These are phyloP conservation scores for Acrocalymma vagum DNA, from an alignment of 2,329 filamentous ascomycete species.

Conservation along the genomic window DNA sequence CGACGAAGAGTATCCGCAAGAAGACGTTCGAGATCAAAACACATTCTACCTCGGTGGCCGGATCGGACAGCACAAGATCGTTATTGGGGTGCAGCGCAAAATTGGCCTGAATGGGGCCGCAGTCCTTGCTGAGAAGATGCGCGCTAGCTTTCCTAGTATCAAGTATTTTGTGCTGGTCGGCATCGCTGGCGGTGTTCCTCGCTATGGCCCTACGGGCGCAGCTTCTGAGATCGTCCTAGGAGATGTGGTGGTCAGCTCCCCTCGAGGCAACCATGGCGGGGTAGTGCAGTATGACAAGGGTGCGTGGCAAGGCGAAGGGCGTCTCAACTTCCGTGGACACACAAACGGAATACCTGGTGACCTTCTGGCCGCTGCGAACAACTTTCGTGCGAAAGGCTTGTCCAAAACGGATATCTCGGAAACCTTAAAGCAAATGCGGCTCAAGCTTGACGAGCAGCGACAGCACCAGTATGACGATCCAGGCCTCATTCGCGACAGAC, in stretches of 20 bases:
- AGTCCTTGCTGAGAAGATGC: slow-evolving; percentile 19
- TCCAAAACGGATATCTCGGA: slow-evolving; percentile 16
- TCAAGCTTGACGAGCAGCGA: slow-evolving; percentile 16
- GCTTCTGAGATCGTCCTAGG: slow-evolving; percentile 24
- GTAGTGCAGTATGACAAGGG: slow-evolving; percentile 29
- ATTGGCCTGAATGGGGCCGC: slow-evolving; percentile 9
- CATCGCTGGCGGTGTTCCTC: slow-evolving; percentile 28
- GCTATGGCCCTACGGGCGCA: slow-evolving; percentile 20
- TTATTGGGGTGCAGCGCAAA: slow-evolving; percentile 12
- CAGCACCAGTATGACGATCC: slow-evolving; percentile 15
- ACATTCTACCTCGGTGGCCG: slow-evolving; percentile 13
- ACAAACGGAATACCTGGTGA: slow-evolving; percentile 16
- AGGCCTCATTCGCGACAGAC: slow-evolving; percentile 13
- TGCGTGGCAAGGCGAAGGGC: slow-evolving; percentile 21
- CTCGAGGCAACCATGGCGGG: slow-evolving; percentile 22
- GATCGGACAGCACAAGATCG: slow-evolving; percentile 19
- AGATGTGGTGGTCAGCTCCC: slow-evolving; percentile 28
- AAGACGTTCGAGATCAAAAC: slow-evolving; percentile 7
- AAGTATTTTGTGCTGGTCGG: slow-evolving; percentile 23
- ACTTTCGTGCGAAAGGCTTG: slow-evolving; percentile 11
- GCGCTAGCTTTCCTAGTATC: slow-evolving; percentile 18
- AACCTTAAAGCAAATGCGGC: slow-evolving; percentile 16
- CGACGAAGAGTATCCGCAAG: slow-evolving; percentile 29
- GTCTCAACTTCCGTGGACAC: slow-evolving; percentile 15
- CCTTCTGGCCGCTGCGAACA: slow-evolving; percentile 17